These are phyloP conservation scores for Colletotrichum sp. DNA, from an alignment of 2,329 filamentous ascomycete species.

Conservation along the genomic window DNA sequence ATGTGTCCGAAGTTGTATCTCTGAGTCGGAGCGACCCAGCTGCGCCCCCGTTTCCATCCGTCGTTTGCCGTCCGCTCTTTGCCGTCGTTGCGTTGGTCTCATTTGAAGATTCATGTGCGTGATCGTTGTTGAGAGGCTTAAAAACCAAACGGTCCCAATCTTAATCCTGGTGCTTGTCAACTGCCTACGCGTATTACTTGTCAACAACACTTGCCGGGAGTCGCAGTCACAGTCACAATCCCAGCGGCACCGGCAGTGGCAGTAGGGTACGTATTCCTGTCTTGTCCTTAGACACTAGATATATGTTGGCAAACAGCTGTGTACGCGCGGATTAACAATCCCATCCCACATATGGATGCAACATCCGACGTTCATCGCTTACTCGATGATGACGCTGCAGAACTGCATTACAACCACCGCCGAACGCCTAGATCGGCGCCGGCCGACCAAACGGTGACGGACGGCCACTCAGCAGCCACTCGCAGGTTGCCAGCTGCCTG, in stretches of 20 bases:
- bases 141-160: not conserved
- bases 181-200: not conserved
- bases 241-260: not conserved
- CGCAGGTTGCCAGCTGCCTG: not conserved
- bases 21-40: not conserved
- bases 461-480: not conserved
- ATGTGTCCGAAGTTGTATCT: not conserved
- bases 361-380: not conserved
- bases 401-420: not conserved
- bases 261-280: not conserved
- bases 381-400: slow-evolving; percentile 12
- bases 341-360: not conserved
- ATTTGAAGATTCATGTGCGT: not conserved
- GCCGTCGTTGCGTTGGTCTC: not conserved
- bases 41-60: slow-evolving; percentile 5
- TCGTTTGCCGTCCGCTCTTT: slow-evolving; percentile 4
- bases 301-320: not conserved
- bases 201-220: not conserved
- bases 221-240: not conserved
- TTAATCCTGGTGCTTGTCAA: not conserved
- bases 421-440: not conserved
- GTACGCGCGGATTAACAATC: not conserved
- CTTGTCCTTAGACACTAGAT: not conserved
- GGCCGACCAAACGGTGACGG: not conserved
- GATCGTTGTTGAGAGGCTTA: not conserved